Evolutionary conservation across 2,329 filamentous ascomycete genomes (phyloP).

Genomic region (Neonectria sp.): DNA sequence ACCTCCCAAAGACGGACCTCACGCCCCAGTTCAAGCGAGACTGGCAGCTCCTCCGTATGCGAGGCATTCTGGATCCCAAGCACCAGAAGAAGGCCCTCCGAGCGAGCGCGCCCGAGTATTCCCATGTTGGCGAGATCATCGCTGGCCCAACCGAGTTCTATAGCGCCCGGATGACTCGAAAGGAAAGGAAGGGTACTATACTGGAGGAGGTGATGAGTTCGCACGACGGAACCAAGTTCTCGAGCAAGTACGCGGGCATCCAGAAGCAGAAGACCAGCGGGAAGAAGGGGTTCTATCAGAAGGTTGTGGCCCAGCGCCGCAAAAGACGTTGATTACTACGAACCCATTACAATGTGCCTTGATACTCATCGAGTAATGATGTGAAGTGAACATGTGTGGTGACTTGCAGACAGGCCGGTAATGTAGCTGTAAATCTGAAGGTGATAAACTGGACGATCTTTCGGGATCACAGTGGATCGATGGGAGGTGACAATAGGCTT

Average conservation of each 20-base stretch:
- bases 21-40: constrained; percentile 91
- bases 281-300: constrained; percentile 91
- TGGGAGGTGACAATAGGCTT: not conserved
- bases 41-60: constrained; percentile 90
- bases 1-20: constrained; percentile 86
- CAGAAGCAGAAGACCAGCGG: constrained; percentile 87
- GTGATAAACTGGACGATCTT: not conserved
- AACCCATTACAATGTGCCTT: not conserved
- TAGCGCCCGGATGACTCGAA: constrained; percentile 85
- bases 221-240: constrained; percentile 77
- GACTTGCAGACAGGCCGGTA: not conserved
- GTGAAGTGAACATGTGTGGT: not conserved
- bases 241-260: constrained; percentile 88
- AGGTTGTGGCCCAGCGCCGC: constrained; percentile 68
- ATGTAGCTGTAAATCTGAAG: not conserved
- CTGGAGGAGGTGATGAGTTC: constrained; percentile 82
- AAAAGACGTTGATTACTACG: constrained; percentile 35
- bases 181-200: constrained; percentile 89
- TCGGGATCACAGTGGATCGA: not conserved
- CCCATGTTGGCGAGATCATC: constrained; percentile 89
- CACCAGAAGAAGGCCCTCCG: constrained; percentile 93
- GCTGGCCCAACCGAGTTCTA: constrained; percentile 92
- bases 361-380: not conserved
- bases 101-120: constrained; percentile 79
- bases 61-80: constrained; percentile 90